Evolutionary conservation across 495 filamentous ascomycete species (phyloP), one percentile per base, ranked within the genome.

Genomic region (Tetracladium marchalianum): DNA sequence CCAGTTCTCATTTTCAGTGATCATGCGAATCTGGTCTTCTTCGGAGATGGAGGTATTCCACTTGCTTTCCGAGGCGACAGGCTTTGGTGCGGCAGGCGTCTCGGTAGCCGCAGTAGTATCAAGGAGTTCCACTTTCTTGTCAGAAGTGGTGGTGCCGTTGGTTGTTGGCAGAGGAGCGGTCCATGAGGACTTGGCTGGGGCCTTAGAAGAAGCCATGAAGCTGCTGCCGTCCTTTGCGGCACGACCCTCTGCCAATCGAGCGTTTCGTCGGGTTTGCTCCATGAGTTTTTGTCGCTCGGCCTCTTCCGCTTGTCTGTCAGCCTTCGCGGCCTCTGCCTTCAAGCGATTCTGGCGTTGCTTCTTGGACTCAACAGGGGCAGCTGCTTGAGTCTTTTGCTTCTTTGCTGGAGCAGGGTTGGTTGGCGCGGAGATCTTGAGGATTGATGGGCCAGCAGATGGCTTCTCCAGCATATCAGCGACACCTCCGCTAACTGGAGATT

Each of bases 401-500:
- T 81, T 83, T 37, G 76, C 63, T 54, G 78, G 74, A 36, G 66
- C 66, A 37, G 73, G 71, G 52, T 83, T 76, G 27, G 75, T 68
- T 5, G 71, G 64, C 35, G 79, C 78, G 36, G 82, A 89, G 37
- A 95, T 65, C 16, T 84, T 80, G 32, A 95, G 74, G 34, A 88
- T 79, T 5, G 81, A 79, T n/a, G 86, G 82, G 16, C 72, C 84
- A 33, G 78, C 58, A 15, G 78, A 59, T 35, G 73, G 68, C 13
- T 84, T 68, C 64, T 92, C 88, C 16, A 95, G 77, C 88, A 95
- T 95, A 61, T 95, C 88, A 39, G 81, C 81, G 38, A 93, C 76
- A 55, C 80, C 85, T 13, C 71, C 73, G 17, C 36, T 34, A 13
- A 53, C 46, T 42, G 71, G 62, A 24, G 54, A 48, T 5, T 53